Conservation (phyloP, 2,329 filamentous ascomycete species). For the Colletotrichum acutatum region DNA sequence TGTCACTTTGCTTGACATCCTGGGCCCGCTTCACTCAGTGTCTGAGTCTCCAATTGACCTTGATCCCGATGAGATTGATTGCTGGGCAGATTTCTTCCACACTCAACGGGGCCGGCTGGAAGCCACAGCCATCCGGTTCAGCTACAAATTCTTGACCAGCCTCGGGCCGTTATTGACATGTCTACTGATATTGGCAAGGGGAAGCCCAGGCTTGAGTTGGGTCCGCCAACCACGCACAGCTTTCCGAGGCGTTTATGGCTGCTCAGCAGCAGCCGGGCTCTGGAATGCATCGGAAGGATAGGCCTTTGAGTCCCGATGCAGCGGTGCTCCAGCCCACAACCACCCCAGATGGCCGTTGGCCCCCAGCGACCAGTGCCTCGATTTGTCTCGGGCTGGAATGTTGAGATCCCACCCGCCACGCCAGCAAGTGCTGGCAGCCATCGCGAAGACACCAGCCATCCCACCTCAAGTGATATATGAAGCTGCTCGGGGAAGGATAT, state of each 20-base stretch:
- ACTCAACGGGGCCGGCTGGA: no score
- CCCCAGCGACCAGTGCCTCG: neutral
- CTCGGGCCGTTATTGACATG: neutral
- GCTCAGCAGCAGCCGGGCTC: neutral
- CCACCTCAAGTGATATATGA: conserved; percentile 17
- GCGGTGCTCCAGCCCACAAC: neutral
- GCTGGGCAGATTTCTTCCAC: no score
- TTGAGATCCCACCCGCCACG: conserved; percentile 22
- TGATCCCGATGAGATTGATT: neutral
- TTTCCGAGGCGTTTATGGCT: neutral
- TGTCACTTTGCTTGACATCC: neutral
- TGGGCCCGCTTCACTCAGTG: no score
- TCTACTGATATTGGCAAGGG: neutral
- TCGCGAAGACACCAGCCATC: conserved; percentile 20
- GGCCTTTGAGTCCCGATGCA: neutral
- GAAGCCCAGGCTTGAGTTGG: neutral
- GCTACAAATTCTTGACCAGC: neutral
- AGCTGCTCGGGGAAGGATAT: neutral
- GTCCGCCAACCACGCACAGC: conserved; percentile 16
- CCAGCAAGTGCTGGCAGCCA: conserved; percentile 10
- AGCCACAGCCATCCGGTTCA: neutral
- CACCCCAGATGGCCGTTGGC: neutral
- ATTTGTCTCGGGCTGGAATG: conserved; percentile 21
- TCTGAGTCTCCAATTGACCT: neutral
- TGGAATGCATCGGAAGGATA: conserved; percentile 16